Base-by-base conservation (phyloP, 192 early-diverging fungal genomes). In the Coemansia sp. region DNA sequence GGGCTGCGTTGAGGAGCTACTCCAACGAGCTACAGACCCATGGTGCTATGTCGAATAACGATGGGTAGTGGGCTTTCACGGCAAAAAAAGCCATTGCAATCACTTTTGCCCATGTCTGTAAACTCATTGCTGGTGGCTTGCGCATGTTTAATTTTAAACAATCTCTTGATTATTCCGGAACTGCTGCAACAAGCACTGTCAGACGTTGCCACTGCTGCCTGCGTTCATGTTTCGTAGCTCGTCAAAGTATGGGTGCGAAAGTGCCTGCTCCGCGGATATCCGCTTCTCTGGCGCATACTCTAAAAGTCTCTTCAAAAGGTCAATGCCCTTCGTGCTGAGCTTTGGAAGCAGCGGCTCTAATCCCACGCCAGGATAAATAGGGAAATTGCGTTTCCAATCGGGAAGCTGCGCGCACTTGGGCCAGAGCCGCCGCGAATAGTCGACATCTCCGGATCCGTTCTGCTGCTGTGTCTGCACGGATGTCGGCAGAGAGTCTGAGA, bases 361-460 rank as follows among this genome's bases (percentile, higher is more conserved):
- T 11, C 87, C 79, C 66, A 88, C 88, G 45, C 82, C 84, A 20
- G 87, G 76, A 70, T 90, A 95, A 10, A 91, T 62, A 4, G 94
- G 92, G 49, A 94, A 93, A 75, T 92, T 91, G 20, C 84, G 76
- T 74, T 89, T 77, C 82, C 92, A 99, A 36, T 98, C 95, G 36
- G 95, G 94, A 24, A 97, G 79, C 77, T 91, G 89, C 21, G 90
- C 88, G 33, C 95, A 89, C 10, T 85, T 85, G 8, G 97, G 95
- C 95, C 95, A 98, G 16, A 69, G 34, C 16, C 81, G 72, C 12
- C 69, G 67, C 39, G 62, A 57, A 41, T 69, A 65, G 33, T 75
- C 71, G 52, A 36, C 41, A 26, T 75, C 70, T 30, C 45, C 65
- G 49, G 62, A 12, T 26, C 60, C 60, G 24, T 63, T 63, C 30